These are phyloP conservation scores for Chrysanthemum makinoi DNA, from an alignment of 129 eudicot genomes.

Conservation along the genomic window DNA sequence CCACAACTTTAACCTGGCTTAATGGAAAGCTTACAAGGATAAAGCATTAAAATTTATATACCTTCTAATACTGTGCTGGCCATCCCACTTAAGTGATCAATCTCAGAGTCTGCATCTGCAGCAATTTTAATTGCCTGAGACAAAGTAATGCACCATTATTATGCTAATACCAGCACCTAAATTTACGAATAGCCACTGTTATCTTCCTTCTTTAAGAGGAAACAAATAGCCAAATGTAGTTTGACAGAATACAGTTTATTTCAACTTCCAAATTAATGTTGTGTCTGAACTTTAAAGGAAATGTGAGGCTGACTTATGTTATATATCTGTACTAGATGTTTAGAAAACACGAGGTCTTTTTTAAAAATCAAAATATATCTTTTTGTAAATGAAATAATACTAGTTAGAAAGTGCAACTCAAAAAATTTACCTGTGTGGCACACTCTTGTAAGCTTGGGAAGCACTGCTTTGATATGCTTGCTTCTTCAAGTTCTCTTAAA, in stretches of 20 bases:
- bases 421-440: conserved; percentile 60
- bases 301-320: background rate
- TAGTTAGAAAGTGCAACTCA: background rate
- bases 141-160: background rate
- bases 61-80: conserved; percentile 71
- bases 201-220: background rate
- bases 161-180: conserved; percentile 4
- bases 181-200: background rate
- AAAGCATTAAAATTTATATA: conserved; percentile 25
- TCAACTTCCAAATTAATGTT: conserved; percentile 18
- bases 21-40: conserved; percentile 8
- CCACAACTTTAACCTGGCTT: background rate
- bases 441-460: conserved; percentile 78
- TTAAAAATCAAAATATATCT: background rate
- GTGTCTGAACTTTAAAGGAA: conserved; percentile 6
- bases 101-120: conserved; percentile 68
- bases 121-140: conserved; percentile 80
- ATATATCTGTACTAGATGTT: background rate
- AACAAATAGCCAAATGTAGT: background rate
- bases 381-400: background rate
- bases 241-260: background rate
- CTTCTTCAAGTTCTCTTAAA: conserved; percentile 83
- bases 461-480: conserved; percentile 70
- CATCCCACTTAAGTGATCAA: conserved; percentile 62
- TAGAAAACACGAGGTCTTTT: background rate